Percentiles rank a stretch among this genome's conserved stretches.
Conservation (phyloP, 1,139 yeast species). For the Yamadazyma sp. region DNA sequence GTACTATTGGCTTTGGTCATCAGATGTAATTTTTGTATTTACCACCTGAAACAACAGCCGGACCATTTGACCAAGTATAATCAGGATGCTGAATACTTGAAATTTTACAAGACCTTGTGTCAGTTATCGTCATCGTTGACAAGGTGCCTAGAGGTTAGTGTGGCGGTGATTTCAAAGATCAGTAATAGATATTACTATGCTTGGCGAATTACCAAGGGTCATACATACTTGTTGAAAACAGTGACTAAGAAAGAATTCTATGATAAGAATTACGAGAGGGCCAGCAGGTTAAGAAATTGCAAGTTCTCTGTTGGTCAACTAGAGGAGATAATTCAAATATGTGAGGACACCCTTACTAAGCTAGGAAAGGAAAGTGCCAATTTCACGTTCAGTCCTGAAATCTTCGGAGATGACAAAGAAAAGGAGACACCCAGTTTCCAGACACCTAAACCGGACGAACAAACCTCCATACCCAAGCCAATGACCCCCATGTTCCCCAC, state of each 20-base stretch:
- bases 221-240: constrained; percentile 29
- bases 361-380: constrained; percentile 18
- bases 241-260: constrained; percentile 33
- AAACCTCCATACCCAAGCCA: background rate
- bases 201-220: constrained; percentile 51
- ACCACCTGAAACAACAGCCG: constrained; percentile 15
- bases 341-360: constrained; percentile 24
- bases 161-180: constrained; percentile 35
- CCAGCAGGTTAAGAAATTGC: constrained; percentile 13
- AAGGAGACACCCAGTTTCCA: background rate
- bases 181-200: constrained; percentile 50
- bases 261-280: constrained; percentile 18
- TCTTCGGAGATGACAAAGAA: constrained; percentile 5
- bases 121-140: constrained; percentile 32
- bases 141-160: constrained; percentile 36
- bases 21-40: constrained; percentile 26
- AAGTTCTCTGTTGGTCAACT: constrained; percentile 24
- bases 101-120: constrained; percentile 24
- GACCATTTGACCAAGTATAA: constrained; percentile 20
- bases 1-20: constrained; percentile 32
- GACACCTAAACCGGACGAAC: background rate
- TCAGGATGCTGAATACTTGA: constrained; percentile 19
- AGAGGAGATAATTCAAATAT: constrained; percentile 27
- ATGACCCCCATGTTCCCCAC: background rate
- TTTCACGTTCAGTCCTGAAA: constrained; percentile 11